These are phyloP conservation scores for Murraya koenigii DNA, from an alignment of 345 rosid species.

Conservation along the genomic window DNA sequence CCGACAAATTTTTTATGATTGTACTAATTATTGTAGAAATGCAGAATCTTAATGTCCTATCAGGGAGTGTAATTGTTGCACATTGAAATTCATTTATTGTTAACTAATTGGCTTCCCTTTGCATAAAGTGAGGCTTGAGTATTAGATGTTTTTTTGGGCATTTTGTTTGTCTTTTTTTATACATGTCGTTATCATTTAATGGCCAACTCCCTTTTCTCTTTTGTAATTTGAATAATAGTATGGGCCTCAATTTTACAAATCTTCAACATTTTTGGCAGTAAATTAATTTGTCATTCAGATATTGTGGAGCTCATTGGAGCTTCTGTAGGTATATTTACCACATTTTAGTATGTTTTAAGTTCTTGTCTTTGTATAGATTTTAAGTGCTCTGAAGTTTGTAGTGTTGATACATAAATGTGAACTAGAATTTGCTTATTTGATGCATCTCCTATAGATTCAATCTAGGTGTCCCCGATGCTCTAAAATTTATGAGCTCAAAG, in stretches of 20 bases:
- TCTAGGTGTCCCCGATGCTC: conserved; percentile 86
- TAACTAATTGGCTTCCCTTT: no score
- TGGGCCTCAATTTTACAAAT: no score
- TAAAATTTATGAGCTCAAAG: conserved; percentile 75
- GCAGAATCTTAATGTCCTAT: no score
- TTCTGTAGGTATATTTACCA: neutral
- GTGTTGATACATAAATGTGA: no score
- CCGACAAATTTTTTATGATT: neutral
- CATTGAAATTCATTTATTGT: neutral
- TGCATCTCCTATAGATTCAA: conserved; percentile 56
- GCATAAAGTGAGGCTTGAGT: no score
- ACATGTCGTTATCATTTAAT: no score
- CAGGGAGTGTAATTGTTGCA: neutral
- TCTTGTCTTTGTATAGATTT: neutral
- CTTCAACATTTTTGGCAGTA: neutral
- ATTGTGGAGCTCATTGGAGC: neutral
- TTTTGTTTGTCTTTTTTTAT: no score
- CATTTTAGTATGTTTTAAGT: neutral
- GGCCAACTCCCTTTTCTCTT: neutral
- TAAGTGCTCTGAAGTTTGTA: neutral
- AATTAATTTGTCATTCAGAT: neutral
- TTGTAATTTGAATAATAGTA: neutral
- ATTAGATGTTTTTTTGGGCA: no score
- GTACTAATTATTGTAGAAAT: no score
- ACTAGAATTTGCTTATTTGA: conserved; percentile 4